Evolutionary conservation across 208 protist genomes (phyloP).

Genomic region (Kentomonas sorsogonicus): DNA sequence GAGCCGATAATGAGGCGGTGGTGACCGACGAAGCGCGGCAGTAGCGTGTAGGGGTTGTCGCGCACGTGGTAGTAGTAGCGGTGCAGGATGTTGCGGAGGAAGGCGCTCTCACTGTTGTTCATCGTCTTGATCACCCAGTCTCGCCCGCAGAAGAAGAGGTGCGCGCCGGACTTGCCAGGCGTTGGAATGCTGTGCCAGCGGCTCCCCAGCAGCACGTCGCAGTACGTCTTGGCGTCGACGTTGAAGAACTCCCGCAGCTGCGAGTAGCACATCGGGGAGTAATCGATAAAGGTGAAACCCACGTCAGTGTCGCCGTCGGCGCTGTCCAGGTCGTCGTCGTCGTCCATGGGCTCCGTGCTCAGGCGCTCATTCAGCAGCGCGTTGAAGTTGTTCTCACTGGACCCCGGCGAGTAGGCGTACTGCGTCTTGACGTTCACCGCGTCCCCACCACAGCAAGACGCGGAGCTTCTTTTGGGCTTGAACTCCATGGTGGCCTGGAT

Average conservation of each 20-base stretch:
- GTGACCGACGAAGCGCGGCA: slow-evolving; percentile 90
- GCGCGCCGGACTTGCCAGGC: slow-evolving; percentile 83
- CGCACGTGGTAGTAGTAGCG: slow-evolving; percentile 89
- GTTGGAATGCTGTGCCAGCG: slow-evolving; percentile 86
- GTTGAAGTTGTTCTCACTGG: no score
- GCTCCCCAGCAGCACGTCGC: slow-evolving; percentile 63
- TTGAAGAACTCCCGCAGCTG: slow-evolving; percentile 86
- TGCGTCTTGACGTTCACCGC: slow-evolving; percentile 12
- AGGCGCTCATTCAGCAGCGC: no score
- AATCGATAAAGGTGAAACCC: slow-evolving; percentile 80
- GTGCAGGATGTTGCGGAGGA: slow-evolving; percentile 86
- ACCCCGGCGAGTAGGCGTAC: neutral
- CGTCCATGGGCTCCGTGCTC: slow-evolving; percentile 17
- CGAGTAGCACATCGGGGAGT: slow-evolving; percentile 89
- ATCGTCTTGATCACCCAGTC: slow-evolving; percentile 94
- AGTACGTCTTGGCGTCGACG: slow-evolving; percentile 67
- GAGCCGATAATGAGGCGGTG: slow-evolving; percentile 61
- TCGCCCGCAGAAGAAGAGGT: slow-evolving; percentile 89
- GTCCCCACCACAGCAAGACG: slow-evolving; percentile 26
- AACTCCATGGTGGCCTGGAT: slow-evolving; percentile 65
- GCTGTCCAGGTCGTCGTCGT: slow-evolving; percentile 39
- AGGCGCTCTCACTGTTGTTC: slow-evolving; percentile 79
- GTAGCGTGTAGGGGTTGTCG: slow-evolving; percentile 85
- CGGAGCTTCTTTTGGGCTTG: slow-evolving; percentile 7
- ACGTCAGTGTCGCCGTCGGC: slow-evolving; percentile 27